Evolutionary conservation across 2,329 filamentous ascomycete genomes (phyloP).

Genomic region (Ophiocordyceps camponoti-saundersi): DNA sequence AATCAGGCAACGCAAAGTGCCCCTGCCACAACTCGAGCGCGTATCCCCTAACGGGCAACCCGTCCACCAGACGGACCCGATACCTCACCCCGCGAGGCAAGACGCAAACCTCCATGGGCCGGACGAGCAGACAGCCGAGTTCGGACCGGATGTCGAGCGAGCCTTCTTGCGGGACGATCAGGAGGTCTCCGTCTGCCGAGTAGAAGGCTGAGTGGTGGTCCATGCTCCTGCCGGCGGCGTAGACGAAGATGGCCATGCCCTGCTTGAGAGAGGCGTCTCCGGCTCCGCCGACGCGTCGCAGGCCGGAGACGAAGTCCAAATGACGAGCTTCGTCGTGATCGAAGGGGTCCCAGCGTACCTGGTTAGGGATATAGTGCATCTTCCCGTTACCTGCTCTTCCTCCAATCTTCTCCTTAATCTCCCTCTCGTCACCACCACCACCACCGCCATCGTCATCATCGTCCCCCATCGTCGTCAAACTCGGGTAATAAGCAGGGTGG

Average conservation of each 20-base stretch:
- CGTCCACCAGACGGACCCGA: conserved; percentile 46
- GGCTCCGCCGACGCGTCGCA: conserved; percentile 61
- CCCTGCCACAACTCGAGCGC: conserved; percentile 60
- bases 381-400: no score
- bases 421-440: no score
- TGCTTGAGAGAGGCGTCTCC: conserved; percentile 66
- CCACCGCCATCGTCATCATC: background rate
- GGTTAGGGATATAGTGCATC: conserved; percentile 42
- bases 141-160: conserved; percentile 62
- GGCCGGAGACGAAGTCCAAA: conserved; percentile 33
- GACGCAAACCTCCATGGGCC: conserved; percentile 62
- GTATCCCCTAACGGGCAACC: conserved; percentile 47
- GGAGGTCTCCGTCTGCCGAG: conserved; percentile 64
- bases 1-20: conserved; percentile 54
- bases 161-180: conserved; percentile 62
- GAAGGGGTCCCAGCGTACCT: conserved; percentile 70
- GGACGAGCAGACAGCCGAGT: conserved; percentile 55
- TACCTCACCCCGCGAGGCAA: conserved; percentile 61
- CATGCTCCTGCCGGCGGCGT: conserved; percentile 67
- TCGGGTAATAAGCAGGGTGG: conserved; percentile 36
- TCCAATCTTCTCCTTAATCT: no score
- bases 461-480: conserved; percentile 9
- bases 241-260: conserved; percentile 67
- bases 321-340: conserved; percentile 42
- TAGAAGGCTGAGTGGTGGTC: conserved; percentile 59